Base-by-base conservation (phyloP, 208 protist species). In the Trypanosoma caninum region DNA sequence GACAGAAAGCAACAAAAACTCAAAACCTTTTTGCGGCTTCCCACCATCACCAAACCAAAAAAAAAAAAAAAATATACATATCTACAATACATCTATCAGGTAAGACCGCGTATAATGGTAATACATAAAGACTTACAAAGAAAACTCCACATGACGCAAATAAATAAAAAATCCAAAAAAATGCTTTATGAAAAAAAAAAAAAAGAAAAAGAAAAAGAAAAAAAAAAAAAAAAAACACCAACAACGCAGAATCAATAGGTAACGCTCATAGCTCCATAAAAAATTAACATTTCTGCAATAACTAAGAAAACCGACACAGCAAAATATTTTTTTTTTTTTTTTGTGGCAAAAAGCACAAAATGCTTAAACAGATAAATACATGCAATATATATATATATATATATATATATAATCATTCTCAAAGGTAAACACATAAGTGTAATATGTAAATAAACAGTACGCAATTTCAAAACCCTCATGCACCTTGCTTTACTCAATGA, bases 11-110 rank as follows among this genome's bases (percentile, higher is more conserved):
- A 51, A 8, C 11, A 41, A 13, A n/a, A n/a, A n/a, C n/a, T n/a
- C n/a, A n/a, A n/a, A n/a, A n/a, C n/a, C n/a, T n/a, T n/a, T n/a
- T n/a, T n/a, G n/a, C n/a, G n/a, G n/a, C n/a, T n/a, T n/a, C n/a
- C n/a, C n/a, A n/a, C n/a, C n/a, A n/a, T n/a, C 16, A 51, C 37
- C 30, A 44, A 64, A 23, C 31, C 16, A 18, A 20, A 50, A 61
- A 16, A 61, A 16, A 23, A 61, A 61, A 61, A 35, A 61, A 20
- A 45, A 61, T 50, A 23, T 11, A 28, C 30, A 23, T n/a, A n/a
- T n/a, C n/a, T n/a, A n/a, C n/a, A n/a, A n/a, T n/a, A n/a, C n/a
- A n/a, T n/a, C n/a, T n/a, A 48, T 9, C 22, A 53, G 31, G 47
- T 38, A 38, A 38, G 34, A 38, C 34, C 7, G 13, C 42, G 42